phyloP scores from a whole-genome alignment of 106 monocot species.

The Acanthochlamys bracteata region DNA sequence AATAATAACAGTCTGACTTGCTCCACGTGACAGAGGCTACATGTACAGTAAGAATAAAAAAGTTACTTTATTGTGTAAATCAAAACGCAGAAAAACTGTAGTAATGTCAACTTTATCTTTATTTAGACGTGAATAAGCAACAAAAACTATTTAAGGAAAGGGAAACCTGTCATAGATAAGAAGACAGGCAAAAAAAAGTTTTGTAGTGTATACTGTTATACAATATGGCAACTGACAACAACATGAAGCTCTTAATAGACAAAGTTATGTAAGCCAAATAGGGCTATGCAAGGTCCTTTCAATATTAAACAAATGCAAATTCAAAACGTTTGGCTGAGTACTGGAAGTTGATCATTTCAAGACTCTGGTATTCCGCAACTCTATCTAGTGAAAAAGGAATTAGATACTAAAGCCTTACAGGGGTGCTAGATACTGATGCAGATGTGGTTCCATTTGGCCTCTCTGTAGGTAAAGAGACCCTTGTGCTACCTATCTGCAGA shows the following conservation, averaged over 20 bases:
- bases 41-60: neutral
- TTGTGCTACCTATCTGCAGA: conserved; percentile 21
- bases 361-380: neutral
- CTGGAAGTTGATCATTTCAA: neutral
- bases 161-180: too few species aligned
- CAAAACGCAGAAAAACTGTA: neutral
- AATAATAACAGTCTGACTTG: conserved; percentile 49
- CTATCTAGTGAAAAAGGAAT: neutral
- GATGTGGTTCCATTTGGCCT: conserved; percentile 30
- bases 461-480: conserved; percentile 19
- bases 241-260: too few species aligned
- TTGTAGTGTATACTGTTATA: too few species aligned
- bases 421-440: conserved; percentile 18
- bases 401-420: conserved; percentile 21
- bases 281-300: too few species aligned
- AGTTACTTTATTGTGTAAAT: neutral
- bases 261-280: too few species aligned
- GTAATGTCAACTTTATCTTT: neutral
- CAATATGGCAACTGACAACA: too few species aligned
- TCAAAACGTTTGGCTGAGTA: too few species aligned
- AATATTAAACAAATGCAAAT: too few species aligned
- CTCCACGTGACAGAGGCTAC: conserved; percentile 12
- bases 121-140: neutral
- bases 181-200: too few species aligned
- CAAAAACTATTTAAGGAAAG: too few species aligned